Evolutionary conservation across 495 filamentous ascomycete species (phyloP).

Genomic region (Penicillium cataractarum): DNA sequence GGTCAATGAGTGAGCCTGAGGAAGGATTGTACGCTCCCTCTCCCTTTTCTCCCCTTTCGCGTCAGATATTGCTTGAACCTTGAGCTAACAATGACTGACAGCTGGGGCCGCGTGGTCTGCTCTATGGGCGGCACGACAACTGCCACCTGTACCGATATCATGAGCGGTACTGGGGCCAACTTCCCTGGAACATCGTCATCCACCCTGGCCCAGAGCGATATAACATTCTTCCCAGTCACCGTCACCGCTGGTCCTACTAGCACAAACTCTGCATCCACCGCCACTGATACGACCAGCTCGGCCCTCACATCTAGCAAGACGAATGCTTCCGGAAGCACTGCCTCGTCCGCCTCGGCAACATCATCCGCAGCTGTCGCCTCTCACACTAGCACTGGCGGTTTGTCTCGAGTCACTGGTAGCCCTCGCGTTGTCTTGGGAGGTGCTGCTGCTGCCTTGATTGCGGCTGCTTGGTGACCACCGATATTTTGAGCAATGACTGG

Average conservation of each 20-base stretch:
- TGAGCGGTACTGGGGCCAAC: slow-evolving; percentile 32
- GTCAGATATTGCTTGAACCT: background rate
- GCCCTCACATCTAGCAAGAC: background rate
- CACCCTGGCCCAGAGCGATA: slow-evolving; percentile 20
- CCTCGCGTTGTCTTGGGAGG: slow-evolving; percentile 16
- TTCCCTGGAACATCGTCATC: slow-evolving; percentile 25
- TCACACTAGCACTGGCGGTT: slow-evolving; percentile 21
- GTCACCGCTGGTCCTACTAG: slow-evolving; percentile 33
- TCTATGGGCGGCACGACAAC: slow-evolving; percentile 38
- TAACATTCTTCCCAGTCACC: slow-evolving; percentile 35
- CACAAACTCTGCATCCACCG: slow-evolving; percentile 3
- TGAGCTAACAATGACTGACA: slow-evolving; percentile 11
- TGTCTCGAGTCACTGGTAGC: slow-evolving; percentile 16
- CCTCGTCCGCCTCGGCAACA: background rate
- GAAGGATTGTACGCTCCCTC: slow-evolving; percentile 16
- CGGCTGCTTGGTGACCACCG: slow-evolving; percentile 14
- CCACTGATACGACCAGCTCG: background rate
- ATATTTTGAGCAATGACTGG: background rate
- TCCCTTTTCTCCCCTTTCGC: background rate
- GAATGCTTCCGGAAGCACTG: background rate
- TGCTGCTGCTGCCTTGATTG: slow-evolving; percentile 16
- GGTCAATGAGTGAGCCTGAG: slow-evolving; percentile 20
- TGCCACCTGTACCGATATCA: slow-evolving; percentile 39
- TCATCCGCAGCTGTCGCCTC: slow-evolving; percentile 4
- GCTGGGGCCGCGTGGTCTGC: slow-evolving; percentile 35